Evolutionary conservation across 495 filamentous ascomycete species (phyloP).

Genomic region (Penicillium samsonianum): DNA sequence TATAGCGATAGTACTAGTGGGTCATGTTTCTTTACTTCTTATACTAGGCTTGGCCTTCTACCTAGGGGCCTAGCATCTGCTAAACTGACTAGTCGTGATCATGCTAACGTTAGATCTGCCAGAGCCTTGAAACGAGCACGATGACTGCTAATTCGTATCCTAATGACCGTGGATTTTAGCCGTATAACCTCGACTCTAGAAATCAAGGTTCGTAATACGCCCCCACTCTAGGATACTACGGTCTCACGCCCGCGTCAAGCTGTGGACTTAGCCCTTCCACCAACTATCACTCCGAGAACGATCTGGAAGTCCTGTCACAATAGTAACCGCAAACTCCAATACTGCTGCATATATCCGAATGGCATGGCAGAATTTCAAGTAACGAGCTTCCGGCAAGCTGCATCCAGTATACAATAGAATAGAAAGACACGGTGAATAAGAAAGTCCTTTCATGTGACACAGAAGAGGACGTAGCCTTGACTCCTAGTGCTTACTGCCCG

Average conservation of each 20-base stretch:
- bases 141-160: constrained; percentile 7
- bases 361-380: constrained; percentile 15
- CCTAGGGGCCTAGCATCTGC: constrained; percentile 6
- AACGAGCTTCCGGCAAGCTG: constrained; percentile 30
- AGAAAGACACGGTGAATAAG: constrained; percentile 35
- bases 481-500: constrained; percentile 26
- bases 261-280: constrained; percentile 16
- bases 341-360: constrained; percentile 20
- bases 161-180: constrained; percentile 1
- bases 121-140: not conserved
- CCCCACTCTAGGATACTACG: constrained; percentile 18
- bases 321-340: constrained; percentile 3
- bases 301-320: constrained; percentile 14
- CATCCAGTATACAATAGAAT: constrained; percentile 40
- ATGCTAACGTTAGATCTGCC: constrained; percentile 10
- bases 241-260: constrained; percentile 9
- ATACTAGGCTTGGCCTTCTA: constrained; percentile 14
- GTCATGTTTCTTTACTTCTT: constrained; percentile 8
- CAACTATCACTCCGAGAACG: constrained; percentile 9
- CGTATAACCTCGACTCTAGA: not conserved
- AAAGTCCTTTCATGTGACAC: constrained; percentile 27
- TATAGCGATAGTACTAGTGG: constrained; percentile 19
- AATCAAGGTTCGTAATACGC: constrained; percentile 20
- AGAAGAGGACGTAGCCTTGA: constrained; percentile 26
- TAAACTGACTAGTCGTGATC: constrained; percentile 13